Evolutionary conservation across 1,284 basidiomycete genomes (phyloP).

Genomic region (Ganoderma resinaceum): DNA sequence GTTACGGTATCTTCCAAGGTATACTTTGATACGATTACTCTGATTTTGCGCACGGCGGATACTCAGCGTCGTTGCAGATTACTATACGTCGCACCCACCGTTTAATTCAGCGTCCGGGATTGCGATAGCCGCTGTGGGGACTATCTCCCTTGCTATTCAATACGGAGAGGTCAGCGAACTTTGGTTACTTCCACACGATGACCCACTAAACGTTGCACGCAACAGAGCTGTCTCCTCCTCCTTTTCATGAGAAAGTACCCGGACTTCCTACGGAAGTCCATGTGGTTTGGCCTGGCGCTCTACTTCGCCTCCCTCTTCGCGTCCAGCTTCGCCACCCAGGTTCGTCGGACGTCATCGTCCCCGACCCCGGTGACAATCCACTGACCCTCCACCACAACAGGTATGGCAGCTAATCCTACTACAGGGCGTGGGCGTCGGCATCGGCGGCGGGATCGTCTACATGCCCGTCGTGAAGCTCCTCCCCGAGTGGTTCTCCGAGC

Average conservation of each 20-base stretch:
- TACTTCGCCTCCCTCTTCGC: conserved; percentile 31
- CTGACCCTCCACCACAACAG: conserved; percentile 13
- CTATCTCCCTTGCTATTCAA: conserved; percentile 26
- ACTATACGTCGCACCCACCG: conserved; percentile 25
- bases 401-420: conserved; percentile 37
- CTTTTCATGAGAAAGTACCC: conserved; percentile 36
- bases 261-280: conserved; percentile 30
- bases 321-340: conserved; percentile 38
- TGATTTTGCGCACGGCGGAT: not conserved
- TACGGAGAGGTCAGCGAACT: conserved; percentile 20
- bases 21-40: not conserved
- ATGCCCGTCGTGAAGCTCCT: conserved; percentile 35
- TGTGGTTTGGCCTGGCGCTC: conserved; percentile 34
- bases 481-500: conserved; percentile 32
- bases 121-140: conserved; percentile 25
- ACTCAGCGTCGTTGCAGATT: conserved; percentile 26
- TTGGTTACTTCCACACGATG: not conserved
- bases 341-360: no score
- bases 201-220: not conserved
- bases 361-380: not conserved
- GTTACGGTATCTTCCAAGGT: conserved; percentile 34
- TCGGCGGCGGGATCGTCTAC: conserved; percentile 35
- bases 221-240: conserved; percentile 32
- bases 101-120: conserved; percentile 24
- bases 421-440: conserved; percentile 37